These are phyloP conservation scores for Aquanectria penicillioides DNA, from an alignment of 2,329 filamentous ascomycete species.

Conservation along the genomic window DNA sequence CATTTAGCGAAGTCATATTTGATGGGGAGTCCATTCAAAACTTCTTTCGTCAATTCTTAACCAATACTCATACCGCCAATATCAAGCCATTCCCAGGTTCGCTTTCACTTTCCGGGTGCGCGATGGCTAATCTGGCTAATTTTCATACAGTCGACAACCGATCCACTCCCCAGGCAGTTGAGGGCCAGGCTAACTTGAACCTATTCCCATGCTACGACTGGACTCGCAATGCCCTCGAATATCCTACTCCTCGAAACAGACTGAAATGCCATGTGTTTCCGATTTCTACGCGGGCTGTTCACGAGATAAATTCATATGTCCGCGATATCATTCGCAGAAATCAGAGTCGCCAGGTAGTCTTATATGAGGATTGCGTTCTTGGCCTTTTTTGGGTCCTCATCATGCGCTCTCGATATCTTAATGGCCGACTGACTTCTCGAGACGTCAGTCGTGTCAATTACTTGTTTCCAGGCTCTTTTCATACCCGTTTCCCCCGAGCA, in stretches of 20 bases:
- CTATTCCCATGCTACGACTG: constrained; percentile 31
- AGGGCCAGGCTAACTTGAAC: constrained; percentile 1
- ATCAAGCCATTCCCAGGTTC: constrained; percentile 9
- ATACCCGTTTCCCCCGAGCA: not conserved
- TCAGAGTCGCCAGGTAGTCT: not conserved
- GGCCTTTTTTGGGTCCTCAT: constrained; percentile 32
- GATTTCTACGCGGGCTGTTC: not conserved
- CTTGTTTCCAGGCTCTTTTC: constrained; percentile 13
- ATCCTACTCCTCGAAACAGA: not conserved
- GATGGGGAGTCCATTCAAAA: constrained; percentile 32
- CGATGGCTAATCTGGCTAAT: constrained; percentile 7
- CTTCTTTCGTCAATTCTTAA: constrained; percentile 29
- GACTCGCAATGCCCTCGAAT: not conserved
- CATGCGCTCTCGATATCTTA: constrained; percentile 20
- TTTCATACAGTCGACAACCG: constrained; percentile 12
- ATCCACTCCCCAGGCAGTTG: constrained; percentile 3
- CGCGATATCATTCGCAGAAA: not conserved
- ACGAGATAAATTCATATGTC: not conserved
- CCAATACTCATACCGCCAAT: not conserved
- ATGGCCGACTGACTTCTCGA: not conserved
- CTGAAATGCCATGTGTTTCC: constrained; percentile 15
- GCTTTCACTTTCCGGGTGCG: not conserved
- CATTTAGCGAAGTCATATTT: constrained; percentile 31
- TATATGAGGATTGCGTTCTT: constrained; percentile 29
- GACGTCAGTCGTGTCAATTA: constrained; percentile 15